Percentiles rank a stretch among this genome's conserved stretches.
phyloP scores from a whole-genome alignment of 495 filamentous ascomycete species.

The Lasiosphaeria ovina region DNA sequence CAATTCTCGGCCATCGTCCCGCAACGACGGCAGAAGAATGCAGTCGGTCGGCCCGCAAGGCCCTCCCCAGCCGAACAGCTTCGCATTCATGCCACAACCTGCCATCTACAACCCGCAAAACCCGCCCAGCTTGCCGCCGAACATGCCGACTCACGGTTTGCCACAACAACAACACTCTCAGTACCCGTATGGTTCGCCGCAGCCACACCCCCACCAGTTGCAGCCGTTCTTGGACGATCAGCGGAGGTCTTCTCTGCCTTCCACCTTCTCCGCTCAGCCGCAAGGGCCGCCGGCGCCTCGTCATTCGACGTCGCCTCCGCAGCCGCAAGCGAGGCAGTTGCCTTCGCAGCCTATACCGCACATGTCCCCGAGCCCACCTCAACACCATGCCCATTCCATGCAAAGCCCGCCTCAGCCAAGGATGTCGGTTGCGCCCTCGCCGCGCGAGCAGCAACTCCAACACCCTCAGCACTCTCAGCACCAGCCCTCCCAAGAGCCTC shows the following conservation, averaged over 20 bases:
- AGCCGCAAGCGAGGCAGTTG: conserved; percentile 35
- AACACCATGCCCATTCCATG: conserved; percentile 18
- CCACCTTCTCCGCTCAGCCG: conserved; percentile 51
- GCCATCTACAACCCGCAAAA: conserved; percentile 80
- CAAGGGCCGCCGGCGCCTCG: conserved; percentile 32
- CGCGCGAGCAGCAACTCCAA: conserved; percentile 38
- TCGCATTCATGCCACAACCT: conserved; percentile 79
- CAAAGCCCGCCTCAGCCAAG: conserved; percentile 27
- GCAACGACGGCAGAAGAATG: conserved; percentile 68
- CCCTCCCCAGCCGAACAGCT: conserved; percentile 70
- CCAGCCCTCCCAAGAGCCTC: conserved; percentile 28
- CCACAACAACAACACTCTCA: conserved; percentile 54
- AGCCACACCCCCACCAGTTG: conserved; percentile 40
- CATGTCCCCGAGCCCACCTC: conserved; percentile 35
- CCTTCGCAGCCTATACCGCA: conserved; percentile 33
- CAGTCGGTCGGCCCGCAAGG: conserved; percentile 54
- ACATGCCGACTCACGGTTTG: conserved; percentile 45
- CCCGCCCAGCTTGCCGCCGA: conserved; percentile 44
- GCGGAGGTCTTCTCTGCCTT: conserved; percentile 59
- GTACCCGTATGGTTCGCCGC: conserved; percentile 37
- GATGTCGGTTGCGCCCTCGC: conserved; percentile 19
- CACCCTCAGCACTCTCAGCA: conserved; percentile 43
- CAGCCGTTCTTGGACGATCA: conserved; percentile 70
- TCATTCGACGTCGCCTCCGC: conserved; percentile 42
- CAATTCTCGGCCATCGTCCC: conserved; percentile 75